Conservation (phyloP, 2,329 filamentous ascomycete species). For the Hymenoscyphus fructigenus region DNA sequence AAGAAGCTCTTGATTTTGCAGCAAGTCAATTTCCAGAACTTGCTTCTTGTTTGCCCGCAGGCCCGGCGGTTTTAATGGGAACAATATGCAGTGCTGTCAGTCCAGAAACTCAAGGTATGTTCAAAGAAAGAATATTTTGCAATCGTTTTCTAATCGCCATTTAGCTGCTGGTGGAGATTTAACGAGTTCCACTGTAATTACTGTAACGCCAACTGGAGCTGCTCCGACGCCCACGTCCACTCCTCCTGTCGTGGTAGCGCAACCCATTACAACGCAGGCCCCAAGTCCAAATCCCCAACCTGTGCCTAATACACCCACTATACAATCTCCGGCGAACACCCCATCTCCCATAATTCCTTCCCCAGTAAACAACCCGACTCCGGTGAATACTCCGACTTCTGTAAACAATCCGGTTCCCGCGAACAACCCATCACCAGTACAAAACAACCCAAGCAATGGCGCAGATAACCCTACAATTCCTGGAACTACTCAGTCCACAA, state of each 20-base stretch:
- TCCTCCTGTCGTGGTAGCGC: not conserved
- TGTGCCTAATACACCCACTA: not conserved
- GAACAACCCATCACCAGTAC: too few species aligned
- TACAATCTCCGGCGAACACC: not conserved
- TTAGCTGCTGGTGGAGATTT: conserved; percentile 12
- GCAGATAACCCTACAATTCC: not conserved
- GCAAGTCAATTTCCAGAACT: conserved; percentile 8
- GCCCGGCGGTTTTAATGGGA: not conserved
- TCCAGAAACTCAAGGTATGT: conserved; percentile 12
- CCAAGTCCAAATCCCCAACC: not conserved
- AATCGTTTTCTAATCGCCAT: not conserved
- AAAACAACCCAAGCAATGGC: too few species aligned
- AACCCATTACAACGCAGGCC: not conserved
- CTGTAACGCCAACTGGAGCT: conserved; percentile 1
- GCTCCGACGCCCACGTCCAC: not conserved
- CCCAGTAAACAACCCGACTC: not conserved
- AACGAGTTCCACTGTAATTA: conserved; percentile 11
- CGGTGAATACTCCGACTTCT: not conserved
- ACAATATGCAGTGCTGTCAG: not conserved
- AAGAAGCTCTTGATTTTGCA: conserved; percentile 11
- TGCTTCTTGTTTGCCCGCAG: conserved; percentile 9
- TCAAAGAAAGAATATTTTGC: not conserved
- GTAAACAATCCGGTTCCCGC: not conserved
- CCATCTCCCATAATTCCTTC: not conserved
- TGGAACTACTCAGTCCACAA: not conserved